These are phyloP conservation scores for Tremellales sp. DNA, from an alignment of 1,284 basidiomycete species.

Conservation along the genomic window DNA sequence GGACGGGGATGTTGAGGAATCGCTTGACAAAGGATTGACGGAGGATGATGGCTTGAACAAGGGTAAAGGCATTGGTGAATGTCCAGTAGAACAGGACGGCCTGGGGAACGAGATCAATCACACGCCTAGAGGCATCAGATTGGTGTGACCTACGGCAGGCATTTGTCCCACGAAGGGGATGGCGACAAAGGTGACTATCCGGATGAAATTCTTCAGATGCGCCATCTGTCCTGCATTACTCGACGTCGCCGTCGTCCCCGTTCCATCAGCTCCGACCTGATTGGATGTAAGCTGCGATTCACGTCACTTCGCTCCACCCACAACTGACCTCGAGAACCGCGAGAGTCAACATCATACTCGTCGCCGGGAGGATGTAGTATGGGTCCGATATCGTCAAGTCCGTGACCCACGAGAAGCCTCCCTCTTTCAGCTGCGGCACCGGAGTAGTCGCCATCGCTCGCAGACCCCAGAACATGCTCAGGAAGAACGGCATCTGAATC, in stretches of 20 bases:
- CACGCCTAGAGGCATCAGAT: background rate
- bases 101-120: constrained; percentile 21
- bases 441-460: constrained; percentile 67
- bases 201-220: constrained; percentile 70
- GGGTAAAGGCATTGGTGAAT: constrained; percentile 53
- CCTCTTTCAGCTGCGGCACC: constrained; percentile 67
- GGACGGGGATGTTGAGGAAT: constrained; percentile 46
- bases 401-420: constrained; percentile 70
- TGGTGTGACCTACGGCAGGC: constrained; percentile 37
- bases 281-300: constrained; percentile 47
- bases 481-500: constrained; percentile 71
- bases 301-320: constrained; percentile 46
- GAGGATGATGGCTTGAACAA: constrained; percentile 51
- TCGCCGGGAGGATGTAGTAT: constrained; percentile 68
- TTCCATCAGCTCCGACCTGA: constrained; percentile 58
- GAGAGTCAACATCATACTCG: constrained; percentile 63
- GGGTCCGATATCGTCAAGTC: constrained; percentile 79
- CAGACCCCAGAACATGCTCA: constrained; percentile 83
- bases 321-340: constrained; percentile 63
- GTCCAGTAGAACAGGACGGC: constrained; percentile 57
- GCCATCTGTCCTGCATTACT: constrained; percentile 49
- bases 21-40: constrained; percentile 36
- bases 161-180: constrained; percentile 62
- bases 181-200: constrained; percentile 58
- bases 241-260: constrained; percentile 45